Conservation (phyloP, 176 grass and related monocot genomes). For the Puya raimondii region DNA sequence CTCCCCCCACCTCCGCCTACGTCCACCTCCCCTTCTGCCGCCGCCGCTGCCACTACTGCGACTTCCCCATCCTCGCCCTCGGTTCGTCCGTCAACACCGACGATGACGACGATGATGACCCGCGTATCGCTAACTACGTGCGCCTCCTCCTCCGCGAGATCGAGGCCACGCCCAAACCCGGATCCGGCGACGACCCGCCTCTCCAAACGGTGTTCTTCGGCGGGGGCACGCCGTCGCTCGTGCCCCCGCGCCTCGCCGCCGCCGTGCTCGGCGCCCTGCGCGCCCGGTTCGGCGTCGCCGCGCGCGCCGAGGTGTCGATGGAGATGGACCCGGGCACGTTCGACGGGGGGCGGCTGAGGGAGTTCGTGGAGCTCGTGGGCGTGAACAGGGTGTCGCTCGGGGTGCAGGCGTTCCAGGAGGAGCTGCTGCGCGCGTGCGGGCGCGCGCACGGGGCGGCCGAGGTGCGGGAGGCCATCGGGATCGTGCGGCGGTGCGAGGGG, state of each 20-base stretch:
- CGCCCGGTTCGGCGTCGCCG: constrained; percentile 37
- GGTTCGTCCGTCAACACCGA: constrained; percentile 31
- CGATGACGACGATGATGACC: constrained; percentile 35
- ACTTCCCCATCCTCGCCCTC: constrained; percentile 79
- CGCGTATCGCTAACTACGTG: constrained; percentile 64
- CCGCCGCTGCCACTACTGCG: constrained; percentile 88
- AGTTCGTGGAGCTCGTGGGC: constrained; percentile 40
- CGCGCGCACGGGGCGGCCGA: constrained; percentile 63
- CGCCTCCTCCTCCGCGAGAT: constrained; percentile 71
- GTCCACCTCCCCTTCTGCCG: constrained; percentile 83
- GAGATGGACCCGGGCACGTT: constrained; percentile 89
- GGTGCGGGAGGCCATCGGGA: constrained; percentile 59
- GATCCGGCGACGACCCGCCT: constrained; percentile 29
- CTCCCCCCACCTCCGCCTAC: constrained; percentile 52
- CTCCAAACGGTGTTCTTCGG: constrained; percentile 81
- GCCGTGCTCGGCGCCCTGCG: constrained; percentile 53
- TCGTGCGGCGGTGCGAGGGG: constrained; percentile 37
- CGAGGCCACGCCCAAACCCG: constrained; percentile 26
- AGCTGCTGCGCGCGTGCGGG: constrained; percentile 57
- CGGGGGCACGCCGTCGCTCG: constrained; percentile 75
- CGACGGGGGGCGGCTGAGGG: constrained; percentile 35
- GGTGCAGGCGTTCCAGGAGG: constrained; percentile 78
- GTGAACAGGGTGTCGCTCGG: constrained; percentile 83
- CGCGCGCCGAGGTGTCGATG: constrained; percentile 60
- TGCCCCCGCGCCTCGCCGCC: constrained; percentile 49